Conservation (phyloP, 139 green algal species). For the Asterochloris sp. region DNA sequence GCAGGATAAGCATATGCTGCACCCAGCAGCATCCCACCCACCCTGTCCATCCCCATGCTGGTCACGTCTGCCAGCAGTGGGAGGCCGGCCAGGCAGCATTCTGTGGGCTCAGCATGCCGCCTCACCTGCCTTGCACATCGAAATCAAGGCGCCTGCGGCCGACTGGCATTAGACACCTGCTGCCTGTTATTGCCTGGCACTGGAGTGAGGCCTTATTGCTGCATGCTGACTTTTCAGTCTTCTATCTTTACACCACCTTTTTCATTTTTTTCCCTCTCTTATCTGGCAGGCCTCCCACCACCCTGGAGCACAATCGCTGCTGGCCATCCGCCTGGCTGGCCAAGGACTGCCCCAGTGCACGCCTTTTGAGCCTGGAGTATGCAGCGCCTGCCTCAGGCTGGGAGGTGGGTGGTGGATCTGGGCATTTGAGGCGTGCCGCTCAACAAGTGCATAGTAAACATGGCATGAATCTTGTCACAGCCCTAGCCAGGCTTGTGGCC, state of each 20-base stretch:
- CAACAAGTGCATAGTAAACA: no score
- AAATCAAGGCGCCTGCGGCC: no score
- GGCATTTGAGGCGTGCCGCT: no score
- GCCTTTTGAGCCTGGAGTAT: slow-evolving; percentile 80
- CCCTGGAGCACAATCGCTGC: slow-evolving; percentile 30
- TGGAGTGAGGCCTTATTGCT: no score
- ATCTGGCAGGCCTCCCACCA: no score
- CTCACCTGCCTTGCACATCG: no score
- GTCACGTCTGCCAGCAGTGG: not conserved
- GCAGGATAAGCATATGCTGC: no score
- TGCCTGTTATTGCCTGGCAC: not conserved
- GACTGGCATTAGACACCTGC: not conserved
- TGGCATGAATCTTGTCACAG: not conserved
- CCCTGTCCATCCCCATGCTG: not conserved
- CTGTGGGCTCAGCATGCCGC: no score
- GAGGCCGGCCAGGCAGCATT: no score
- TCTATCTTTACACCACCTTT: no score
- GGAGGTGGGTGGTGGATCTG: slow-evolving; percentile 36
- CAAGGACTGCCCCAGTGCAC: slow-evolving; percentile 45
- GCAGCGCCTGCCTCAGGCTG: slow-evolving; percentile 50
- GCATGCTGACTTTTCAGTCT: no score
- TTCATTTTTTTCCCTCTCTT: no score
- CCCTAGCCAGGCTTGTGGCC: not conserved
- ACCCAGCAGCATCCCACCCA: not conserved
- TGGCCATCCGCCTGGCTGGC: slow-evolving; percentile 74